These are phyloP conservation scores for Sisymbrium irio DNA, from an alignment of 345 rosid genomes.

Conservation along the genomic window DNA sequence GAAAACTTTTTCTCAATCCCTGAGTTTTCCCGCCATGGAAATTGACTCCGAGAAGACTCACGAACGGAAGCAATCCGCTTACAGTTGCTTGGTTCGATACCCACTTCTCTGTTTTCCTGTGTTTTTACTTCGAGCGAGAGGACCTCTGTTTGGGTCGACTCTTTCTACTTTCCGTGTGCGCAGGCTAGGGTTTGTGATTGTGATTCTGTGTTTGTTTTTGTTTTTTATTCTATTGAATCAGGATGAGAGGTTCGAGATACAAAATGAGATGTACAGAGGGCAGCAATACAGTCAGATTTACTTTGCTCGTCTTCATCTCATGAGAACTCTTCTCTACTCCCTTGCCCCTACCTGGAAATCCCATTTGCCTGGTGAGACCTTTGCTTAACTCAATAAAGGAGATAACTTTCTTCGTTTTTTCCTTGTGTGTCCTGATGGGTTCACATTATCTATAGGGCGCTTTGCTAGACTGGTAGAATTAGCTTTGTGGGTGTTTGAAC, in stretches of 20 bases:
- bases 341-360: constrained; percentile 79
- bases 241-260: constrained; percentile 76
- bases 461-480: not conserved
- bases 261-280: constrained; percentile 69
- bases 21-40: constrained; percentile 45
- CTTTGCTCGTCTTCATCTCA: constrained; percentile 77
- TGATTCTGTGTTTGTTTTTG: not conserved
- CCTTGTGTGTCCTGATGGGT: not conserved
- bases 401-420: not conserved
- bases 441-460: not conserved
- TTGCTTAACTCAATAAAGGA: not conserved
- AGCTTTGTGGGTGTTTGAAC: not conserved
- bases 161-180: not conserved
- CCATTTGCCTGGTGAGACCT: constrained; percentile 57
- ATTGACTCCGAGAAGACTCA: constrained; percentile 45
- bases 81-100: constrained; percentile 44
- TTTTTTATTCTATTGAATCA: constrained; percentile 25
- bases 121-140: not conserved
- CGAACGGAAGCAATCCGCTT: constrained; percentile 58
- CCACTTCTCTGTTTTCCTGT: not conserved
- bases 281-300: constrained; percentile 96
- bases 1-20: constrained; percentile 12
- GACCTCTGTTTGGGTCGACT: not conserved
- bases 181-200: constrained; percentile 16
- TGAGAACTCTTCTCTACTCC: constrained; percentile 76